Conservation (phyloP, 2,329 filamentous ascomycete species). For the Botryotinia globosa region DNA sequence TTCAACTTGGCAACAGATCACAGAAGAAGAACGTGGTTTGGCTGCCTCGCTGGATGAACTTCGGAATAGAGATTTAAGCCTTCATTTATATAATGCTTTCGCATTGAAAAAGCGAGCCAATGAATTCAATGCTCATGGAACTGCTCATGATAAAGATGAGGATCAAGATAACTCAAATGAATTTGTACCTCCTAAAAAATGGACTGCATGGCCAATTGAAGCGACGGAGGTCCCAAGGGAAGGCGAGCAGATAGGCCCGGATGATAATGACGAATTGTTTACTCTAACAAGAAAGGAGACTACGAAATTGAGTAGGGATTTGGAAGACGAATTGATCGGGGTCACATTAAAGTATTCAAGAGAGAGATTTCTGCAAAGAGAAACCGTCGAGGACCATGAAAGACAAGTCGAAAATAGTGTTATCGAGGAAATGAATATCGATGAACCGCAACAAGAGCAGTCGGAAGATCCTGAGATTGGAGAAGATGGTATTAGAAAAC, state of each 20-base stretch:
- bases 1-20: constrained; percentile 64
- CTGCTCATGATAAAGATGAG: constrained; percentile 35
- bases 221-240: constrained; percentile 58
- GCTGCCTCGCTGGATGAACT: constrained; percentile 61
- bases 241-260: constrained; percentile 47
- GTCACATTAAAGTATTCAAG: constrained; percentile 65
- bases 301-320: constrained; percentile 53
- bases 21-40: constrained; percentile 60
- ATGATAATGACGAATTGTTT: constrained; percentile 50
- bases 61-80: constrained; percentile 63
- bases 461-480: not conserved
- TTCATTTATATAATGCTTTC: constrained; percentile 79
- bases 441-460: not conserved
- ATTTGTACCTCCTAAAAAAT: constrained; percentile 57
- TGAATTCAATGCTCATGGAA: constrained; percentile 19
- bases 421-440: constrained; percentile 22
- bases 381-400: constrained; percentile 18
- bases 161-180: constrained; percentile 21
- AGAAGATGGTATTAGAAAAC: constrained; percentile 22
- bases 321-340: constrained; percentile 71
- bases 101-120: constrained; percentile 55
- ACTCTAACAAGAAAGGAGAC: constrained; percentile 48
- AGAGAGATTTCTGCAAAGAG: constrained; percentile 53
- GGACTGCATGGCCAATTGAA: constrained; percentile 84
- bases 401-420: constrained; percentile 23